These are phyloP conservation scores for Fusarium udum DNA, from an alignment of 2,329 filamentous ascomycete species.

Conservation along the genomic window DNA sequence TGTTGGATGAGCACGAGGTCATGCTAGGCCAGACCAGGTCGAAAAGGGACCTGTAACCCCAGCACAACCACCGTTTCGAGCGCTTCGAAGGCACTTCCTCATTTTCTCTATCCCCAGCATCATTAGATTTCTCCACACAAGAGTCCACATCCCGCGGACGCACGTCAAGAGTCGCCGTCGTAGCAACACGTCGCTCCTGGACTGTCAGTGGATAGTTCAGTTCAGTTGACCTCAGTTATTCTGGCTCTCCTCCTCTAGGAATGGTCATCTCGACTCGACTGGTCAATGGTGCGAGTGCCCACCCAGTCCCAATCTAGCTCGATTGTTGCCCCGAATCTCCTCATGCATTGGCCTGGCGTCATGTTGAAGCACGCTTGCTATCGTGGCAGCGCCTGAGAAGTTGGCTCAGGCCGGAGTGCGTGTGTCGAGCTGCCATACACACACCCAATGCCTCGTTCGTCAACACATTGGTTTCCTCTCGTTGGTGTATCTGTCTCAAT, in stretches of 20 bases:
- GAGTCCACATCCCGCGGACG: slow-evolving; percentile 37
- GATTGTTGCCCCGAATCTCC: slow-evolving; percentile 34
- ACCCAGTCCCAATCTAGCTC: slow-evolving; percentile 42
- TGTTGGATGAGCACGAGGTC: slow-evolving; percentile 14
- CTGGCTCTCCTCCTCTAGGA: slow-evolving; percentile 13
- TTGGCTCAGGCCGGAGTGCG: slow-evolving; percentile 29
- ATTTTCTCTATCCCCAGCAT: slow-evolving; percentile 31
- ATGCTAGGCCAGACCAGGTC: slow-evolving; percentile 14
- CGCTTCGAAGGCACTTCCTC: slow-evolving; percentile 16
- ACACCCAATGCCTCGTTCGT: slow-evolving; percentile 26
- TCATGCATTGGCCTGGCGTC: slow-evolving; percentile 42
- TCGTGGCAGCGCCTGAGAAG: slow-evolving; percentile 53
- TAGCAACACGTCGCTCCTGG: slow-evolving; percentile 42
- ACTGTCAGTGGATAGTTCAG: slow-evolving; percentile 34
- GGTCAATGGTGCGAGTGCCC: slow-evolving; percentile 43
- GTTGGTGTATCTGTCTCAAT: slow-evolving; percentile 31
- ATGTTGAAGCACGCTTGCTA: slow-evolving; percentile 47
- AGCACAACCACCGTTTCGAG: slow-evolving; percentile 36
- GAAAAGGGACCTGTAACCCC: slow-evolving; percentile 29
- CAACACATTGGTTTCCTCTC: slow-evolving; percentile 14
- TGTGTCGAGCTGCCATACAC: slow-evolving; percentile 32
- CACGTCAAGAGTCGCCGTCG: slow-evolving; percentile 36
- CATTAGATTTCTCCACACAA: slow-evolving; percentile 38
- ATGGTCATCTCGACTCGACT: slow-evolving; percentile 22
- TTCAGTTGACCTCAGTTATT: slow-evolving; percentile 4